Base-by-base conservation (phyloP, 176 grass and related monocot genomes). In the Zea luxurians region DNA sequence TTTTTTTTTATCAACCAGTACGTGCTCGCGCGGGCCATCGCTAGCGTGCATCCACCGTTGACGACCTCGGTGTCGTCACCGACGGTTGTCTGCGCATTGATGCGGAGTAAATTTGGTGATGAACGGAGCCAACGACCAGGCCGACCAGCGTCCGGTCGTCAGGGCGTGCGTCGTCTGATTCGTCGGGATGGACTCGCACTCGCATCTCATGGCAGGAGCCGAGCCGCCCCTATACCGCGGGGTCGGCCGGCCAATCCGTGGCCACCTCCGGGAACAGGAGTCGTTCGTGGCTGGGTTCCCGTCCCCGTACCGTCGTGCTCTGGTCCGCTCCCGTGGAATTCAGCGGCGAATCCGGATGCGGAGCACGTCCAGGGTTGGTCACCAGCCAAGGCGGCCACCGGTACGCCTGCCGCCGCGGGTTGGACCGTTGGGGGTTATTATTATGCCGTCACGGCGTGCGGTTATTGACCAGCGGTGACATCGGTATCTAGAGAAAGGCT, bases 141-240 rank as follows among this genome's bases (percentile, higher is more conserved):
- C 1, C 43, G 74, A 76, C 74, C 74, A 10, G 27, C 48, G 74
- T 48, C 59, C 8, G 60, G 38, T 40, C 37, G 43, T 64, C 75
- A 37, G 12, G n/a, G n/a, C 50, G 37, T 20, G 7, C 54, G 54
- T 20, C 17, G 54, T 8, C 6, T 27, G 62, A 3, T 38, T 40
- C 37, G 37, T 38, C 36, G 40, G 6, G 61, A 27, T 27, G 27
- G 27, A 27, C 27, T 27, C 27, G 27, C 27, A 13, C 61, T 37
- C 13, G 1, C 52, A 17, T 55, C 63, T 1, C 64, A 41, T 4
- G 15, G 9, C 37, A 17, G 6, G 7, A 42, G 15, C 63, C 13
- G 61, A 35, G 18, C 8, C 10, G 41, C 43, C 49, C 16, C 17
- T 18, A 45, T 17, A 4, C 64, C 64, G 64, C 64, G 13, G 62